A percentile compares a stretch with the other conserved stretches of the same genome.
Evolutionary conservation across 2,329 filamentous ascomycete species (phyloP).

Genomic region (Penicillium concentricum): DNA sequence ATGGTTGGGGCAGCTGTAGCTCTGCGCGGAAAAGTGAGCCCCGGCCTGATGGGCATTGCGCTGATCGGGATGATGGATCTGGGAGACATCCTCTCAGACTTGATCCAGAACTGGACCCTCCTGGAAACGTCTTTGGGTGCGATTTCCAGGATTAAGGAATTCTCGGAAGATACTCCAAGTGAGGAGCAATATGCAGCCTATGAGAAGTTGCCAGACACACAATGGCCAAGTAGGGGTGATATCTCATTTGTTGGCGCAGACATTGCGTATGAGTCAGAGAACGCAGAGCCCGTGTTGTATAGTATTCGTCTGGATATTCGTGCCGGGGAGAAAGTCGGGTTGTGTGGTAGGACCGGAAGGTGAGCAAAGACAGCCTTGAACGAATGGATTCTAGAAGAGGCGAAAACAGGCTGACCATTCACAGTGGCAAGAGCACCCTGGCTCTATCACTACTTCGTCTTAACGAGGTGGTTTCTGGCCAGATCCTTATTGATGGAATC

Average conservation of each 20-base stretch:
- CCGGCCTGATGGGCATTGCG: conserved; percentile 48
- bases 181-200: conserved; percentile 10
- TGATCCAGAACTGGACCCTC: conserved; percentile 53
- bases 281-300: conserved; percentile 21
- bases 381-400: not conserved
- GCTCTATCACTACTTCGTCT: conserved; percentile 26
- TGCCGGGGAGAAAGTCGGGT: conserved; percentile 33
- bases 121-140: conserved; percentile 58
- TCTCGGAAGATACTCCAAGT: conserved; percentile 38
- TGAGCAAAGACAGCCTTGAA: not conserved
- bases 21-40: conserved; percentile 33
- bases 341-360: conserved; percentile 32
- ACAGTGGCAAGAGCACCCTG: conserved; percentile 24
- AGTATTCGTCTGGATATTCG: conserved; percentile 26
- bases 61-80: conserved; percentile 49
- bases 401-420: not conserved
- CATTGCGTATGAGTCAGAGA: conserved; percentile 18
- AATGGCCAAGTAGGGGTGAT: conserved; percentile 25
- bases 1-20: conserved; percentile 46
- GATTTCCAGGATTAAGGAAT: conserved; percentile 54
- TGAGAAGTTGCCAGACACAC: not conserved
- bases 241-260: conserved; percentile 20
- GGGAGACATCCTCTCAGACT: conserved; percentile 22
- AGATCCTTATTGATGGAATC: conserved; percentile 26
- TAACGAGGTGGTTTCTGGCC: conserved; percentile 25